Base-by-base conservation (phyloP, 179 eudicot genomes). In the Heliamphora pulchella region DNA sequence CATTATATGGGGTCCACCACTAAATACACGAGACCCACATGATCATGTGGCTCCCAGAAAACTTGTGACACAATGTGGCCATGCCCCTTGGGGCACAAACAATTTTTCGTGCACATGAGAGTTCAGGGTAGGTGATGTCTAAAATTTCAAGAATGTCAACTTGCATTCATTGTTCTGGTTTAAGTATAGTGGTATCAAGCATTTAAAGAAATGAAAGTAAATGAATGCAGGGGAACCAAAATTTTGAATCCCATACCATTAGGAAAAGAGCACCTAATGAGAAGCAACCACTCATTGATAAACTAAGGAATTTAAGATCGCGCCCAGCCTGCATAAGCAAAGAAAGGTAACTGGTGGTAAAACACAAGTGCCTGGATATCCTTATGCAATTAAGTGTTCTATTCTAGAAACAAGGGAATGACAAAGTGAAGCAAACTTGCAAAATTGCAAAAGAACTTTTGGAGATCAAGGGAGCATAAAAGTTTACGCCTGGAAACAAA, bases 221-320 rank as follows among this genome's bases (percentile, higher is more conserved):
- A 46, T 41, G 54, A 54, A 57, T 5, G 31, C 14, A 66, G 81
- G 22, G 22, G 41, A 55, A 54, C 43, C 20, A 54, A 4, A 11
- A 9, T 17, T 54, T 48, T 5, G 31, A 46, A 70, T 80, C 41
- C 46, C 86, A 18, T 91, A 93, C 98, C 97, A 89, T 31, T 69
- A 95, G 82, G 15, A 87, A 81, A 80, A 95, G 89, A 22, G 91
- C 79, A 51, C 95, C 97, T 76, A 93, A 72, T 68, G 81, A 73
- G 82, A 93, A 91, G 75, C 97, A 90, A 64, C 86, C 88, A 64
- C 80, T 88, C 98, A 94, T 94, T 76, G 97, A 89, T 53, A 88
- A 48, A 74, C 97, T 94, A 70, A 91, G 81, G 69, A 89, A 93
- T 81, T 84, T 93, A 47, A 94, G 90, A 81, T 94, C 98, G 15